Evolutionary conservation across 805 yeast species (phyloP), one percentile per base, ranked within the genome.

Genomic region (Jamesozyma jinghongensis): DNA sequence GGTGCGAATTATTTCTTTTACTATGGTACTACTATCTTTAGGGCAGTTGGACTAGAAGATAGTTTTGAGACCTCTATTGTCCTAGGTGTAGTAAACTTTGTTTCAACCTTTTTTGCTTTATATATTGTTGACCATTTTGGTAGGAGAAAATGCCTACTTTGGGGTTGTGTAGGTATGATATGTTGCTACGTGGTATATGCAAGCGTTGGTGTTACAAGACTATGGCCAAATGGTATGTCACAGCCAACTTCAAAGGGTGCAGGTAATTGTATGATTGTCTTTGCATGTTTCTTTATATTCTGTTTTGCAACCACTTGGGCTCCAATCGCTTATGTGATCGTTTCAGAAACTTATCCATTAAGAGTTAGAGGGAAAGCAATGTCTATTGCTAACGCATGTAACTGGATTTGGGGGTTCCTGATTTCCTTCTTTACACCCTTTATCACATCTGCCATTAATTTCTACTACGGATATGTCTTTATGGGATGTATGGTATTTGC

Each of bases 261-360:
- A 34, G 86, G 86, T 65, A 64, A 76, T 58, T 81, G 77, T 43
- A 77, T 81, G 85, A 79, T 81, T 61, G 75, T 77, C 63, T 71
- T 81, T 51, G 72, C 86, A 18, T 79, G 85, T 68, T 67, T 81
- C 56, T 81, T 69, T 68, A 77, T 81, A 45, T 79, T 79, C 73
- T 79, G 72, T 69, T 81, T 81, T 54, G 87, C 87, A 27, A 73
- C 80, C 37, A 76, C 85, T 19, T 81, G 87, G 87, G 87, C 85
- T 49, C 84, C 85, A 56, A 73, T 75, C 54, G 77, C 75, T 36
- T 81, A 70, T 63, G 79, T 77, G 41, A 76, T 80, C 51, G 72
- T 77, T 31, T 75, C 86, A 30, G 87, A 81, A 64, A 70, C 79
- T 32, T 81, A 76, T 64, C 87, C 88, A 62, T 69, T 80, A 54